phyloP scores from a whole-genome alignment of 257 asterid species.

The Plantago ovata region DNA sequence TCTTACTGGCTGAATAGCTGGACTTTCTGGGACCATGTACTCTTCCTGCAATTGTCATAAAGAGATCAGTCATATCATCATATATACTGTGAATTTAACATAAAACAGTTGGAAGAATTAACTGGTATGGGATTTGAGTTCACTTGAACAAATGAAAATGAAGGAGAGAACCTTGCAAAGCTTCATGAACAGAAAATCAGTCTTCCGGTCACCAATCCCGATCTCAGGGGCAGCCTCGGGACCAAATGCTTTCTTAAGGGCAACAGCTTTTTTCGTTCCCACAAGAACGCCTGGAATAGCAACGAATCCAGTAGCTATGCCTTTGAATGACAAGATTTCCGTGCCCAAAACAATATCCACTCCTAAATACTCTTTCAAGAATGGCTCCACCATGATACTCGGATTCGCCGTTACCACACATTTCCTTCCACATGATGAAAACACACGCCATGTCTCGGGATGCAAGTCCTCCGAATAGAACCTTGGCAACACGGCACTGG shows the following conservation, averaged over 20 bases:
- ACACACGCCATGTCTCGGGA: slow-evolving; percentile 66
- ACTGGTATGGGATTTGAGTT: too few relatives aligned
- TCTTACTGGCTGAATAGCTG: too few relatives aligned
- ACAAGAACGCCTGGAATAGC: slow-evolving; percentile 46
- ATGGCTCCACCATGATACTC: too few relatives aligned
- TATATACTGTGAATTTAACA: too few relatives aligned
- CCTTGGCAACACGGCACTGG: too few relatives aligned
- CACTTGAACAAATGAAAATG: too few relatives aligned
- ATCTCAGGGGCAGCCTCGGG: slow-evolving; percentile 27
- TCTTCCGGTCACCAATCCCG: slow-evolving; percentile 58
- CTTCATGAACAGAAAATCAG: slow-evolving; percentile 62
- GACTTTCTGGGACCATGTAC: too few relatives aligned
- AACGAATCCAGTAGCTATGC: slow-evolving; percentile 64
- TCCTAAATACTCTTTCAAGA: slow-evolving; percentile 56
- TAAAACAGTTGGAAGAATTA: too few relatives aligned
- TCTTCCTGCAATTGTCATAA: too few relatives aligned
- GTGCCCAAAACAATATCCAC: slow-evolving; percentile 71
- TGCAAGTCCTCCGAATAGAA: too few relatives aligned
- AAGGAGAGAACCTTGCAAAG: slow-evolving; percentile 88
- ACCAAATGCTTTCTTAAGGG: slow-evolving; percentile 31
- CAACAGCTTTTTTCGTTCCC: too few relatives aligned
- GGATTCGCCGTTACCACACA: slow-evolving; percentile 62
- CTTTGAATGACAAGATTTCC: slow-evolving; percentile 39
- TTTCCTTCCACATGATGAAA: slow-evolving; percentile 56
- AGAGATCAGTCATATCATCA: too few relatives aligned